phyloP scores from a whole-genome alignment of 2,329 filamentous ascomycete species.

The Calonectria multiphialidica region DNA sequence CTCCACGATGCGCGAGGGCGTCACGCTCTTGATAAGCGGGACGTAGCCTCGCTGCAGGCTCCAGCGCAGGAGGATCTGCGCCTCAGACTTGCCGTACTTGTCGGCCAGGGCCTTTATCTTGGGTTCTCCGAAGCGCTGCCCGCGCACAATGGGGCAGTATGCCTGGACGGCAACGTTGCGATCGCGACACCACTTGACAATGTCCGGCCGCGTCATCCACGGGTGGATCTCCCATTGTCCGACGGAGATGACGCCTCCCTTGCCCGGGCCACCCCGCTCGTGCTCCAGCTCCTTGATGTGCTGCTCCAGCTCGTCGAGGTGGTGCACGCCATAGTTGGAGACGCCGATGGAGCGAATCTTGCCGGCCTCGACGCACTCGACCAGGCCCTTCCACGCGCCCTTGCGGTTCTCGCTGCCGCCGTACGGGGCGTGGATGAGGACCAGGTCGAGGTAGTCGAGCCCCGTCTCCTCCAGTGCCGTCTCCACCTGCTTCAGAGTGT shows the following conservation, averaged over 20 bases:
- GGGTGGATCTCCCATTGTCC: slow-evolving; percentile 94
- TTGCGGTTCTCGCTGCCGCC: slow-evolving; percentile 68
- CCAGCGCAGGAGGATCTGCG: slow-evolving; percentile 85
- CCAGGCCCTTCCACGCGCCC: slow-evolving; percentile 71
- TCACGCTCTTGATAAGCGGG: slow-evolving; percentile 81
- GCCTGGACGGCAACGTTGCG: slow-evolving; percentile 73
- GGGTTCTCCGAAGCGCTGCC: slow-evolving; percentile 77
- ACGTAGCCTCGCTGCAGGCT: slow-evolving; percentile 83
- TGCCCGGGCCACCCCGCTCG: slow-evolving; percentile 71
- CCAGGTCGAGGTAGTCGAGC: slow-evolving; percentile 76
- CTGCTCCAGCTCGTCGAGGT: slow-evolving; percentile 70
- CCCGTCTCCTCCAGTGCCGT: slow-evolving; percentile 72
- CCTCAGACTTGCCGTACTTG: slow-evolving; percentile 80
- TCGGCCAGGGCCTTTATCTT: slow-evolving; percentile 73
- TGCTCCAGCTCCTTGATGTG: slow-evolving; percentile 72
- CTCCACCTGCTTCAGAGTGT: slow-evolving; percentile 72
- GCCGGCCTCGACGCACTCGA: slow-evolving; percentile 72
- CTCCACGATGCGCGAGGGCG: slow-evolving; percentile 72
- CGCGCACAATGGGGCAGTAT: slow-evolving; percentile 72
- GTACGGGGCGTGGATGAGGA: slow-evolving; percentile 72
- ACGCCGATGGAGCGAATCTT: slow-evolving; percentile 72
- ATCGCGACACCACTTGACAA: slow-evolving; percentile 80
- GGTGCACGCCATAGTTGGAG: slow-evolving; percentile 75
- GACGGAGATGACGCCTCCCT: slow-evolving; percentile 80
- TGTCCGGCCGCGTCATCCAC: slow-evolving; percentile 85